Evolutionary conservation across 768 basidiomycete species (phyloP), one percentile per base, ranked within the genome.

Genomic region (Auriscalpium vulgare): DNA sequence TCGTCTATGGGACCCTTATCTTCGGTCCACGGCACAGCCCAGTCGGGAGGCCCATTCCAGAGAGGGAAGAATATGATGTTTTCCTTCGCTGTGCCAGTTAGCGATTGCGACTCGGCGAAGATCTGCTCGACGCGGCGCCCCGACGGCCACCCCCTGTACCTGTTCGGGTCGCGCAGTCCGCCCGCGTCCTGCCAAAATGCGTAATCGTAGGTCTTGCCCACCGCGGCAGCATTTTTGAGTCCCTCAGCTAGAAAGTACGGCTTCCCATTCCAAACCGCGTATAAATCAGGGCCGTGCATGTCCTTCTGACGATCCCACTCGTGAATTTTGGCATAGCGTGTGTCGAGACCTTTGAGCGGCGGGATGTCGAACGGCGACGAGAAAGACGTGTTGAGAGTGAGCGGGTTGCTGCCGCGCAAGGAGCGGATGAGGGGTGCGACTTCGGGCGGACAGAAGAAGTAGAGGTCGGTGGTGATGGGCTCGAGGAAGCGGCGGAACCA

Each of bases 161-260:
- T 56, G 65, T 83, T 79, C 1, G 67, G 60, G n/a, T 63, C 54
- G 13, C 80, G 64, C 61, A 84, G 79, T 56, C 78, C 77, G 5
- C 78, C 80, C 2, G 81, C 79, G 58, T 83, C 81, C 43, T 68
- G 73, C 82, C 81, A 84, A 58, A 84, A 83, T 1, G 74, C 78
- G 66, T 79, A 83, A 21, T 78, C 74, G 56, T 78, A 81, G 9
- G 63, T 52, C 57, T 69, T 61, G 5, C 68, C 68, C 11, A 56
- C 35, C 10, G 37, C 11, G 13, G 36, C 50, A 54, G 46, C 67
- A 54, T 68, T 69, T 36, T 63, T 60, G 3, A 76, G 58, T 8
- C 73, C 80, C 38, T 75, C 68, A 34, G 73, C 66, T 46, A 83
- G 69, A 48, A 79, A 71, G 63, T 72, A 80, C 8, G 80, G 74